Evolutionary conservation across 768 basidiomycete species (phyloP).

Genomic region (Serendipita vermifera): DNA sequence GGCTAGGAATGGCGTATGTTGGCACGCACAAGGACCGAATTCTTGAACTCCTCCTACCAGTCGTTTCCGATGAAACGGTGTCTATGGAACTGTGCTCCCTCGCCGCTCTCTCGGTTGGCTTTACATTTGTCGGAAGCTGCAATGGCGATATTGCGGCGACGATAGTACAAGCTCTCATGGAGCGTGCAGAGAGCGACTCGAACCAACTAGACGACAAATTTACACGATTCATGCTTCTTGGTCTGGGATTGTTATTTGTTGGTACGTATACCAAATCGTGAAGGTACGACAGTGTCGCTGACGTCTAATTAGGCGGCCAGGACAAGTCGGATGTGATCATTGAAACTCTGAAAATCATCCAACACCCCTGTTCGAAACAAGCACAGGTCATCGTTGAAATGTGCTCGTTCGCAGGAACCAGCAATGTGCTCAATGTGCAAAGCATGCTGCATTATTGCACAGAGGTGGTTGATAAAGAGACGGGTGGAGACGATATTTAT

Average conservation of each 20-base stretch:
- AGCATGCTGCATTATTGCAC: conserved; percentile 85
- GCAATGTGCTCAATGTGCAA: conserved; percentile 89
- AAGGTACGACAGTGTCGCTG: not conserved
- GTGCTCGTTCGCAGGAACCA: conserved; percentile 88
- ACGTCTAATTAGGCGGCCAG: conserved; percentile 51
- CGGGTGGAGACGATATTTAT: conserved; percentile 58
- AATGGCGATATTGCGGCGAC: conserved; percentile 84
- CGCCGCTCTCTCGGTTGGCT: conserved; percentile 79
- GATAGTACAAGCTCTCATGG: conserved; percentile 87
- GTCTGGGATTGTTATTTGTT: conserved; percentile 79
- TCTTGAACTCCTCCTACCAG: conserved; percentile 59
- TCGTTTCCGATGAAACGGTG: conserved; percentile 63
- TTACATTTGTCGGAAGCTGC: conserved; percentile 89
- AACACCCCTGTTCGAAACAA: conserved; percentile 82
- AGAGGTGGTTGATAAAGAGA: conserved; percentile 64
- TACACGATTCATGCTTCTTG: conserved; percentile 81
- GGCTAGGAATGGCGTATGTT: conserved; percentile 85
- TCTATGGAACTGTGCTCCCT: conserved; percentile 84
- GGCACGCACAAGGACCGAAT: conserved; percentile 89
- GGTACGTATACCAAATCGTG: conserved; percentile 37
- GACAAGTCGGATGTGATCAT: conserved; percentile 89
- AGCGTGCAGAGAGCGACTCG: conserved; percentile 45
- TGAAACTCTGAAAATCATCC: conserved; percentile 84
- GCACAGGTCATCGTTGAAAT: conserved; percentile 87
- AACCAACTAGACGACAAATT: conserved; percentile 82